phyloP scores from a whole-genome alignment of 495 filamentous ascomycete species.

The Aspergillus conjunctus region DNA sequence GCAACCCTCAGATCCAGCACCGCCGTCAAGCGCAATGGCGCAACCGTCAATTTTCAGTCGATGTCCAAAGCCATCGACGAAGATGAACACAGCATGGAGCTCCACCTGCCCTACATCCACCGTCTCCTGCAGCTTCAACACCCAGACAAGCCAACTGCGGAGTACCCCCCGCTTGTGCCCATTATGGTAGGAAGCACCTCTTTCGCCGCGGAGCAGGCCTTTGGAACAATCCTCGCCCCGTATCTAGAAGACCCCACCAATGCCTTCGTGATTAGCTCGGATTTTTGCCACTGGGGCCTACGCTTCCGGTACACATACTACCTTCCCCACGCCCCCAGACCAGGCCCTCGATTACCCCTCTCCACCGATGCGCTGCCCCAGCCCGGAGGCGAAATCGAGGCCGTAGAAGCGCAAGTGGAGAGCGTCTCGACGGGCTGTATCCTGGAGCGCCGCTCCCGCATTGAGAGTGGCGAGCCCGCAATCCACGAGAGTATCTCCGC shows the following conservation, averaged over 20 bases:
- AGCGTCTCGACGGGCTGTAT: constrained; percentile 40
- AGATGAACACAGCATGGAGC: constrained; percentile 92
- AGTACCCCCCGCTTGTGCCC: constrained; percentile 77
- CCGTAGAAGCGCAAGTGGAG: constrained; percentile 32
- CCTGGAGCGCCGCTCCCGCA: constrained; percentile 43
- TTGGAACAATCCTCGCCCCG: constrained; percentile 71
- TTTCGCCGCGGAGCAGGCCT: constrained; percentile 63
- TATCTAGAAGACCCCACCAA: constrained; percentile 77
- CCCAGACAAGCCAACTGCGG: constrained; percentile 37
- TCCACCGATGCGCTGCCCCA: constrained; percentile 45
- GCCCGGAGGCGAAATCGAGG: constrained; percentile 33
- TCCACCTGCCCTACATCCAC: constrained; percentile 94
- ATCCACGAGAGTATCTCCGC: constrained; percentile 85
- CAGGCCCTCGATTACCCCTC: constrained; percentile 44
- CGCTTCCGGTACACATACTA: constrained; percentile 89
- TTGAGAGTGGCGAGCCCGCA: constrained; percentile 47
- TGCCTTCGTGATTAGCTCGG: constrained; percentile 85
- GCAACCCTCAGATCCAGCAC: constrained; percentile 59
- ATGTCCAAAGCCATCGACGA: constrained; percentile 73
- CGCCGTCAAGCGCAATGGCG: constrained; percentile 34
- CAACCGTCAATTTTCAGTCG: constrained; percentile 62
- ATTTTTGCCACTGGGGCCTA: constrained; percentile 96
- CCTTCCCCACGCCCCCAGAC: constrained; percentile 51
- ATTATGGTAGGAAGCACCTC: constrained; percentile 84
- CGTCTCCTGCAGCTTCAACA: constrained; percentile 62